Conservation (phyloP, 2,329 filamentous ascomycete genomes). For the Penicillium aurantiogriseum region DNA sequence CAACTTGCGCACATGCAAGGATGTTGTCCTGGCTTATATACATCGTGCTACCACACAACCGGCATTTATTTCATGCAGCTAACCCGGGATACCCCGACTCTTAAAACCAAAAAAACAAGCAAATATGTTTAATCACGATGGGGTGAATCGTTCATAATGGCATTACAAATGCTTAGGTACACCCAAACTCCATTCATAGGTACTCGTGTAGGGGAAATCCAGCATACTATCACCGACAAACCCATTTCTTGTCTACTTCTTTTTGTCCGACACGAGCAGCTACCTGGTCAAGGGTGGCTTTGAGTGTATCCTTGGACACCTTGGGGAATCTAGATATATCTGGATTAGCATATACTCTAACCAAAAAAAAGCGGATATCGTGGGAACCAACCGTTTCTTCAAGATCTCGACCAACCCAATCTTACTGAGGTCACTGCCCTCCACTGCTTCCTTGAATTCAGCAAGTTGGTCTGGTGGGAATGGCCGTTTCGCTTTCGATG, state of each 20-base stretch:
- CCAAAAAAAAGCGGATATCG: neutral
- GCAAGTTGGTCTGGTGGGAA: conserved; percentile 61
- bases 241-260: conserved; percentile 65
- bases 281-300: conserved; percentile 64
- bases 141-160: neutral
- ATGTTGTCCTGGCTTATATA: neutral
- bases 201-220: neutral
- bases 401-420: conserved; percentile 71
- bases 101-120: neutral
- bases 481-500: conserved; percentile 37
- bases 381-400: conserved; percentile 59
- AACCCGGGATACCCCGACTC: conserved; percentile 7
- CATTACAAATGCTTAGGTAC: conserved; percentile 5
- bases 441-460: conserved; percentile 68
- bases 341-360: conserved; percentile 3
- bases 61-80: conserved; percentile 7
- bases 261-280: conserved; percentile 64
- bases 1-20: conserved; percentile 5
- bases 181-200: conserved; percentile 3
- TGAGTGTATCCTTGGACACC: conserved; percentile 67
- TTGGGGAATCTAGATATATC: conserved; percentile 59
- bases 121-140: neutral
- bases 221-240: conserved; percentile 40
- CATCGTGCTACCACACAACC: neutral
- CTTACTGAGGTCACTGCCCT: conserved; percentile 71